Evolutionary conservation across 768 basidiomycete genomes (phyloP).

Genomic region (Podaxis mareebaensis): DNA sequence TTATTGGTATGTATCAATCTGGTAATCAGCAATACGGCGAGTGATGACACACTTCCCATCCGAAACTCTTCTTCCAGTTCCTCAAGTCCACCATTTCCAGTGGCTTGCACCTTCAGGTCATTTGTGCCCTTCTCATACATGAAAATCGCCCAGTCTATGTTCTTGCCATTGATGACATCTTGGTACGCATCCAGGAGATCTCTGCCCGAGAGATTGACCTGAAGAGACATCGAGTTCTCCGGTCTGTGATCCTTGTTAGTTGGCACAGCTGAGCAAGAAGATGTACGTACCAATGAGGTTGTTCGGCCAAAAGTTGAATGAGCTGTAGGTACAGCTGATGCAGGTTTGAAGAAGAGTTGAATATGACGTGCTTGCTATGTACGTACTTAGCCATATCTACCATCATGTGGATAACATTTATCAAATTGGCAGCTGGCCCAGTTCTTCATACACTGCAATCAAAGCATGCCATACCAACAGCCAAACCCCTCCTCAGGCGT

Average conservation of each 20-base stretch:
- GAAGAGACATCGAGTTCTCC: constrained; percentile 62
- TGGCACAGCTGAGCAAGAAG: background rate
- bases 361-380: background rate
- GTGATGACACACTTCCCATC: constrained; percentile 72
- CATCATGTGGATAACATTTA: constrained; percentile 10
- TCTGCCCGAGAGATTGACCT: constrained; percentile 73
- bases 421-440: background rate
- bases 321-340: background rate
- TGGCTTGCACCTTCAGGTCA: constrained; percentile 84
- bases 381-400: background rate
- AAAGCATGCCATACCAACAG: constrained; percentile 42
- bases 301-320: background rate
- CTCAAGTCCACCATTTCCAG: constrained; percentile 85
- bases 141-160: constrained; percentile 77
- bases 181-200: constrained; percentile 77
- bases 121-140: constrained; percentile 82
- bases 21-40: constrained; percentile 15
- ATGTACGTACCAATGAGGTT: background rate
- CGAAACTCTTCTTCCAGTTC: constrained; percentile 93
- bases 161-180: constrained; percentile 63
- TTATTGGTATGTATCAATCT: constrained; percentile 19
- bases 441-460: background rate
- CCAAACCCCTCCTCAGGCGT: constrained; percentile 60
- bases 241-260: background rate
- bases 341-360: background rate